Evolutionary conservation across 768 basidiomycete genomes (phyloP), one percentile per base, ranked within the genome.

Genomic region (Xerocomellus dryophilus): DNA sequence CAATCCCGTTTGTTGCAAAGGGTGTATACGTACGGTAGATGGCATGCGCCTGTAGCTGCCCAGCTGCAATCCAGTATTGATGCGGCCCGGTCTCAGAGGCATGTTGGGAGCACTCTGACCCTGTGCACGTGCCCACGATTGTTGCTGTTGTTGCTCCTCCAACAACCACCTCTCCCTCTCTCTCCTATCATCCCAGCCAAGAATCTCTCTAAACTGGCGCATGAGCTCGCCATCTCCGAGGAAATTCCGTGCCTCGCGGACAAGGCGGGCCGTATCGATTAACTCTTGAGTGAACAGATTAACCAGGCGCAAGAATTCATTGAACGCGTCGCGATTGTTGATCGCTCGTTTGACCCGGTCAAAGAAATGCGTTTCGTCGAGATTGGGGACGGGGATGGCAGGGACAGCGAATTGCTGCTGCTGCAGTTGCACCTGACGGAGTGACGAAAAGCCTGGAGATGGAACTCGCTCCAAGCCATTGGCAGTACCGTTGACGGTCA

Each of bases 201-300:
- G 78, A 17, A 98, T 89, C 23, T 85, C 85, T 64, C 85, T 86
- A 68, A 96, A 92, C 61, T 88, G 85, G 39, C 76, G 78, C 79
- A 91, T 82, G 18, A 97, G 73, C 42, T 94, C 93, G 12, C 82
- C 80, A 7, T 93, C 88, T 0, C 83, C 83, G 70, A 85, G 75
- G 68, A 90, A 98, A 54, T 84, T 80, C 21, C 82, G 76, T 32
- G 85, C 84, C 62, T 95, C 88, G 59, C 89, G 84, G 44, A 98
- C 80, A 9, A 98, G 80, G 15, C 87, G 83, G 23, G 85, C 81
- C 2, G 85, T 83, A 63, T 98, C 94, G 61, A 99, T 96, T 65
- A 91, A 84, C 56, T 94, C 92, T 66, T 96, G 93, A 2, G 92
- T 90, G 66, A 94, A 99, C 2, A 99, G 79, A 70, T 98, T 98